Base-by-base conservation (phyloP, 176 grass and related monocot genomes). In the Ensete glaucum region DNA sequence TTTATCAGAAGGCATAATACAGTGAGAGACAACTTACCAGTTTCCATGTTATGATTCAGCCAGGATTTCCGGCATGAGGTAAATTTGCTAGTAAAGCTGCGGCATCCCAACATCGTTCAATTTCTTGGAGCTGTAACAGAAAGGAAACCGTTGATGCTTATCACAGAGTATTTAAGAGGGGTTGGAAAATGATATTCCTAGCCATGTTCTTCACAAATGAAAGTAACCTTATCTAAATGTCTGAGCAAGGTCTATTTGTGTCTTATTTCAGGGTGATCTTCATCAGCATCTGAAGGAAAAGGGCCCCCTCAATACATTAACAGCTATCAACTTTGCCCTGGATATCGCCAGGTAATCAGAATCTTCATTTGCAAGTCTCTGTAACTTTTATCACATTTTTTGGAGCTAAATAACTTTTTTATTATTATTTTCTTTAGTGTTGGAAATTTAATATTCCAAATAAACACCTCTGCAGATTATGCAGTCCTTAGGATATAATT, bases 11-110 rank as follows among this genome's bases (percentile, higher is more conserved):
- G 50, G 57, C 22, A 57, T 56, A 2, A 20, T 29, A 56, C 14
- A 49, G 48, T 29, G 43, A 80, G 62, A 64, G 20, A 73, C 23
- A 6, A 73, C n/a, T 85, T 71, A 79, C 27, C 3, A 53, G 51
- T 53, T 68, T 19, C 73, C n/a, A 75, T 22, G 50, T 57, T 80
- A 50, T 71, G 68, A 69, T 85, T 54, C 95, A 99, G 96, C 73
- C 96, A 95, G 80, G 96, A 99, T 86, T 99, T 99, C 82, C 91
- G 92, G 74, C 96, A 99, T 81, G 96, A 99, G 85, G 96, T 99
- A 52, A 99, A 94, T 76, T 83, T 99, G 76, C 84, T 99, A 3
- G 92, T 99, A 81, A 99, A 99, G 79, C 79, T 99, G 75, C 88
- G 96, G 50, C 96, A 99, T 91, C 96, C 96, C 80, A 99, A 99